Conservation (phyloP, 1,139 yeast genomes). For the Hanseniaspora sp. region DNA sequence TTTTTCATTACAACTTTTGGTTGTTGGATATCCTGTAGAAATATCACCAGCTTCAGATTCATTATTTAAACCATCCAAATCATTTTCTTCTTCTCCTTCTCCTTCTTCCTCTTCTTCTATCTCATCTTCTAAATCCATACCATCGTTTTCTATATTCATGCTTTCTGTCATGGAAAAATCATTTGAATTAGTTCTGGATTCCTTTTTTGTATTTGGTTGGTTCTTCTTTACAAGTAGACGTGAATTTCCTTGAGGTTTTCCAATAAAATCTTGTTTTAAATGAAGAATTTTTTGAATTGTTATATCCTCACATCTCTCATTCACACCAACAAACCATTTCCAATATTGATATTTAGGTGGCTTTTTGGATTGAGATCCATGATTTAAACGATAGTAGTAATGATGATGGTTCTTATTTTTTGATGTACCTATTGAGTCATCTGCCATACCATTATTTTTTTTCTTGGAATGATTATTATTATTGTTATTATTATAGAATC, state of each 20-base stretch:
- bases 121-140: conserved; percentile 16
- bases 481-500: background rate
- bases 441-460: background rate
- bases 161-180: conserved; percentile 20
- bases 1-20: conserved; percentile 29
- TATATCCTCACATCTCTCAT: conserved; percentile 51
- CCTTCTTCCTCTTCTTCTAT: conserved; percentile 13
- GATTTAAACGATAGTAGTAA: background rate
- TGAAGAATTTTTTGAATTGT: conserved; percentile 42
- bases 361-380: background rate
- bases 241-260: conserved; percentile 48
- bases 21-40: conserved; percentile 17
- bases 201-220: conserved; percentile 18
- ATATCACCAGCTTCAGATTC: background rate
- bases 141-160: conserved; percentile 16
- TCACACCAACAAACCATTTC: conserved; percentile 58
- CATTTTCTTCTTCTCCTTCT: too few relatives aligned
- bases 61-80: too few relatives aligned
- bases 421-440: too few relatives aligned
- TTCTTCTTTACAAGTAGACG: background rate
- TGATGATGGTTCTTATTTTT: background rate
- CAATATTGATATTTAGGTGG: conserved; percentile 18
- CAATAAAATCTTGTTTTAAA: conserved; percentile 6
- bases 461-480: background rate
- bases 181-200: conserved; percentile 19